phyloP scores from a whole-genome alignment of 495 filamentous ascomycete species.

The Neurospora africana region DNA sequence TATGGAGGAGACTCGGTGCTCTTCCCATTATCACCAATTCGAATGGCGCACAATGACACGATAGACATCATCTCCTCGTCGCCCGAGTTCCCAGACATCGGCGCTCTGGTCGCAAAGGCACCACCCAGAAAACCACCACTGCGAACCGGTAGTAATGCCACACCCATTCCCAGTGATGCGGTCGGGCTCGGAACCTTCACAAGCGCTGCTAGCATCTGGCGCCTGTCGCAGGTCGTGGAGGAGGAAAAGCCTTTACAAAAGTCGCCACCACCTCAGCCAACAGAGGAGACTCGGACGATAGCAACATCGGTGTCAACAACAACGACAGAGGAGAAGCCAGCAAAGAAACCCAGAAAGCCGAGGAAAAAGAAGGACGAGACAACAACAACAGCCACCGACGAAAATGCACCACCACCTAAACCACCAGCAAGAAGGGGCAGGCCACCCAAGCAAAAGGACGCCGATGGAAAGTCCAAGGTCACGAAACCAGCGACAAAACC shows the following conservation, averaged over 20 bases:
- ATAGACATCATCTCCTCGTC: constrained; percentile 35
- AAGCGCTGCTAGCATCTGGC: constrained; percentile 30
- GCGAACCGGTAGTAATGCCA: constrained; percentile 22
- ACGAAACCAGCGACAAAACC: constrained; percentile 23
- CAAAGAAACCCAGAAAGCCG: constrained; percentile 5
- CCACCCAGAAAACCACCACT: constrained; percentile 18
- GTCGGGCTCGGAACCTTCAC: constrained; percentile 20
- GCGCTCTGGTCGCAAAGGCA: constrained; percentile 26
- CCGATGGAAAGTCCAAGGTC: constrained; percentile 21
- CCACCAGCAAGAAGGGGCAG: neutral
- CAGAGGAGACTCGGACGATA: neutral
- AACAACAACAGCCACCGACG: neutral
- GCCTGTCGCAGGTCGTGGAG: constrained; percentile 1
- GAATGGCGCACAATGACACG: constrained; percentile 13
- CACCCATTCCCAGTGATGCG: constrained; percentile 24
- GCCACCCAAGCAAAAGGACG: constrained; percentile 6
- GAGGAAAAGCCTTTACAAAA: neutral
- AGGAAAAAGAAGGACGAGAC: neutral
- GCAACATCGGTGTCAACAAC: neutral
- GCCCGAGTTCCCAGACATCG: constrained; percentile 33
- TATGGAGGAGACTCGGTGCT: neutral
- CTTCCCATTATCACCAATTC: constrained; percentile 27
- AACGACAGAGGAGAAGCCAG: neutral
- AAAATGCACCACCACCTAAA: constrained; percentile 1
- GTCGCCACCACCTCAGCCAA: neutral